phyloP scores from a whole-genome alignment of 108 stramenopile species.

The Asterionellopsis glacialis region DNA sequence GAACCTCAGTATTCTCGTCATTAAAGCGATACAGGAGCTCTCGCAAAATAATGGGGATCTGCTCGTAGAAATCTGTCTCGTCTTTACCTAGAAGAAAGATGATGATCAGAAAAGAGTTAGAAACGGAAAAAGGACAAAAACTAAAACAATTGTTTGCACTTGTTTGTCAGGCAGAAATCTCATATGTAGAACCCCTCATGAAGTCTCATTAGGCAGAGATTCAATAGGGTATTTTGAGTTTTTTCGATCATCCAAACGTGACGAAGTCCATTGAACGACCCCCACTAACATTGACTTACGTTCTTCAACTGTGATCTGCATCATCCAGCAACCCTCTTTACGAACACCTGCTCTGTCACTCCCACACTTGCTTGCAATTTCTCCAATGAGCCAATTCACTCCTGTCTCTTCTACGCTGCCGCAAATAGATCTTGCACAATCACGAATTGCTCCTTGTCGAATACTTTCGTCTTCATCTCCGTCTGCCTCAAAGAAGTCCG shows the following conservation, averaged over 20 bases:
- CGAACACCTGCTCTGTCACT: slow-evolving; percentile 71
- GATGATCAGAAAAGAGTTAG: slow-evolving; percentile 1
- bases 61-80: slow-evolving; percentile 81
- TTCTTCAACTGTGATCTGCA: slow-evolving; percentile 68
- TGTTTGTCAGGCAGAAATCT: slow-evolving; percentile 64
- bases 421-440: slow-evolving; percentile 59
- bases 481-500: slow-evolving; percentile 39
- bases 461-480: slow-evolving; percentile 46
- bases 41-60: slow-evolving; percentile 79
- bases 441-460: slow-evolving; percentile 51
- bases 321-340: slow-evolving; percentile 72
- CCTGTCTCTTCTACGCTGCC: slow-evolving; percentile 65
- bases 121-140: slow-evolving; percentile 9
- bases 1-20: slow-evolving; percentile 73
- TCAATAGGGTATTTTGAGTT: slow-evolving; percentile 12
- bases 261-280: background rate
- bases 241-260: slow-evolving; percentile 24
- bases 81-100: slow-evolving; percentile 54
- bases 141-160: slow-evolving; percentile 1
- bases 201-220: slow-evolving; percentile 7
- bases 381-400: slow-evolving; percentile 76
- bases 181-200: slow-evolving; percentile 58
- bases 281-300: slow-evolving; percentile 47
- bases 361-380: slow-evolving; percentile 67
- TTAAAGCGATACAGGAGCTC: slow-evolving; percentile 90